Evolutionary conservation across 2,329 filamentous ascomycete genomes (phyloP).

Genomic region (Aspergillus sp.): DNA sequence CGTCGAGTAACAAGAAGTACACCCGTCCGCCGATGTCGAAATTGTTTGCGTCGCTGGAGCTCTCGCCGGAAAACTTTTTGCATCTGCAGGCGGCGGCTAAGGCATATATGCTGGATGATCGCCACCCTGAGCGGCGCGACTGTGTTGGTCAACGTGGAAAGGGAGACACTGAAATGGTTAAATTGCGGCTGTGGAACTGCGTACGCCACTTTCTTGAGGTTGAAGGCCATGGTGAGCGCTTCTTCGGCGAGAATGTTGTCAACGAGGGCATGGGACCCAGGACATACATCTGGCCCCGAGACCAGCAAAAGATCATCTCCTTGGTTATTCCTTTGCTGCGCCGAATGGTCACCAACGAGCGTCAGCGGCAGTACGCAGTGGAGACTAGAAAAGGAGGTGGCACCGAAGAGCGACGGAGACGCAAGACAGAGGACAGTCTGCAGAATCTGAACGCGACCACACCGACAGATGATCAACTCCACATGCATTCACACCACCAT

Average conservation of each 20-base stretch:
- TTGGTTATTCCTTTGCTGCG: constrained; percentile 59
- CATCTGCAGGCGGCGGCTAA: constrained; percentile 59
- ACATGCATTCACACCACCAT: constrained; percentile 32
- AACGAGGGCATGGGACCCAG: constrained; percentile 43
- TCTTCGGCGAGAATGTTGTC: constrained; percentile 52
- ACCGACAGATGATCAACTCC: constrained; percentile 35
- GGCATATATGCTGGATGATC: constrained; percentile 58
- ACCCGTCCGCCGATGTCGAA: constrained; percentile 61
- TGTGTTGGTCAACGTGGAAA: constrained; percentile 60
- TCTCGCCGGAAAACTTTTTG: constrained; percentile 59
- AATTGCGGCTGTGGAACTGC: constrained; percentile 58
- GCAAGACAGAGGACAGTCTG: constrained; percentile 39
- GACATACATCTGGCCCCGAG: constrained; percentile 56
- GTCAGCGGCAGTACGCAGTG: constrained; percentile 60
- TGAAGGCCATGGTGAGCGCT: constrained; percentile 55
- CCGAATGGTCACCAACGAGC: constrained; percentile 62
- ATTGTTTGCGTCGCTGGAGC: constrained; percentile 57
- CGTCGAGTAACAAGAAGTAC: constrained; percentile 56
- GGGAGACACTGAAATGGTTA: constrained; percentile 59
- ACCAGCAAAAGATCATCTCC: constrained; percentile 58
- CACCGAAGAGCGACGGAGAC: constrained; percentile 39
- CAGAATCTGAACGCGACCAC: constrained; percentile 29
- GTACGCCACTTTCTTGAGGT: constrained; percentile 56
- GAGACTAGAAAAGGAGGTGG: constrained; percentile 55
- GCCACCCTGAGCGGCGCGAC: constrained; percentile 57